Conservation (phyloP, 2,329 filamentous ascomycete genomes). For the Aspergillus proliferans region DNA sequence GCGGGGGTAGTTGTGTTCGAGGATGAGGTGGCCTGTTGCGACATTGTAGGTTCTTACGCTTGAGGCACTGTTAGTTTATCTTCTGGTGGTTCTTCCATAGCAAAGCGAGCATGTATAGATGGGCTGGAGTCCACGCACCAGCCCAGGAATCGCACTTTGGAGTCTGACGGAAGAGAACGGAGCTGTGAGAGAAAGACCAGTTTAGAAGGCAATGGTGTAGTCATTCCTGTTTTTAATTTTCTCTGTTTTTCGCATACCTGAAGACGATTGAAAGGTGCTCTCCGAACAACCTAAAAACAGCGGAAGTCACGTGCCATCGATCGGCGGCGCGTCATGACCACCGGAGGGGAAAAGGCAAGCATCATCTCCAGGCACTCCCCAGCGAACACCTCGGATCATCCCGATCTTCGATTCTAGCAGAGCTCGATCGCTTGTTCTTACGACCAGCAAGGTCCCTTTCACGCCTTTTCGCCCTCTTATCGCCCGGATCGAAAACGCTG, state of each 20-base stretch:
- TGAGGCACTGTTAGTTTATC: constrained; percentile 1
- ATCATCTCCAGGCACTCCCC: background rate
- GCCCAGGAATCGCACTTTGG: constrained; percentile 88
- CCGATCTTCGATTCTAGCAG: background rate
- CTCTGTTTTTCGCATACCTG: background rate
- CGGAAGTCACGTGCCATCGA: background rate
- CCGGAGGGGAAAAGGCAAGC: background rate
- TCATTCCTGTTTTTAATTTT: constrained; percentile 19
- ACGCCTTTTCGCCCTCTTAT: background rate
- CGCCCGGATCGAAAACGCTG: background rate
- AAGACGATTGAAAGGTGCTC: background rate
- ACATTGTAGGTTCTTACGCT: constrained; percentile 57
- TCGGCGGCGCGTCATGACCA: background rate
- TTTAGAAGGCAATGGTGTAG: constrained; percentile 57
- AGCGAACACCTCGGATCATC: background rate
- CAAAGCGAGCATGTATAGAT: background rate
- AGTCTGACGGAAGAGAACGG: constrained; percentile 45
- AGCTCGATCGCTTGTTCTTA: background rate
- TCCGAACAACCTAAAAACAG: background rate
- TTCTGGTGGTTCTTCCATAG: constrained; percentile 1
- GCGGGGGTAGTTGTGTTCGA: constrained; percentile 60
- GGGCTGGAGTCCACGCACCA: constrained; percentile 56
- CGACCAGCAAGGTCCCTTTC: background rate
- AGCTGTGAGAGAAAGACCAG: constrained; percentile 62
- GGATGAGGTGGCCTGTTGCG: constrained; percentile 53